Conservation (phyloP, 345 rosid genomes). For the Citrus inodora region DNA sequence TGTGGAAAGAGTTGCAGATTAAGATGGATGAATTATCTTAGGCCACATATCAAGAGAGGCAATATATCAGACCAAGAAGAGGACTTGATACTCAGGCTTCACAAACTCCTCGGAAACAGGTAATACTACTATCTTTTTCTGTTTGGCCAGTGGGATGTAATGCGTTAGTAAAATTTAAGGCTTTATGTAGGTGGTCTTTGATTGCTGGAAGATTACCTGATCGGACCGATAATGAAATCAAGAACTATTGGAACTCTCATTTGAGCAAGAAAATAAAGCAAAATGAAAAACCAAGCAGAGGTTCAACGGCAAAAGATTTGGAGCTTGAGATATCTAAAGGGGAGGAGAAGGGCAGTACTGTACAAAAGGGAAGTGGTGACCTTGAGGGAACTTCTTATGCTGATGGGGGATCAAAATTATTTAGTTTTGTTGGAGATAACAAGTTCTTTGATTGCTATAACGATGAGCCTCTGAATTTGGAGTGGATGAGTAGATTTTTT, state of each 20-base stretch:
- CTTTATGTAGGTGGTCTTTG: slow-evolving; percentile 45
- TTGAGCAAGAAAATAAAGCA: slow-evolving; percentile 41
- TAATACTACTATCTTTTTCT: neutral
- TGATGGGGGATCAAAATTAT: slow-evolving; percentile 5
- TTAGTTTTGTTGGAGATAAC: slow-evolving; percentile 9
- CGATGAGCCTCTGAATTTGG: slow-evolving; percentile 36
- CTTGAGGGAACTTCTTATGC: slow-evolving; percentile 3
- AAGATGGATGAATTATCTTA: slow-evolving; percentile 61
- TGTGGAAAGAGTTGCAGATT: slow-evolving; percentile 60
- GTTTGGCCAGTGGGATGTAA: neutral
- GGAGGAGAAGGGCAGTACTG: neutral
- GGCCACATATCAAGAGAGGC: slow-evolving; percentile 60
- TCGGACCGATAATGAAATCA: slow-evolving; percentile 51
- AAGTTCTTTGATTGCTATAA: slow-evolving; percentile 19
- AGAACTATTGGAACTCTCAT: slow-evolving; percentile 57
- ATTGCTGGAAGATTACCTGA: slow-evolving; percentile 58
- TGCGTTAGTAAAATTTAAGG: neutral
- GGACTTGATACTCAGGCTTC: slow-evolving; percentile 51
- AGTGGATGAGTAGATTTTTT: slow-evolving; percentile 40
- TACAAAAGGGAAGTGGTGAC: neutral
- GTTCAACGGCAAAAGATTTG: neutral
- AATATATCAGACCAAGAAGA: slow-evolving; percentile 56
- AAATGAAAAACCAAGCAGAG: slow-evolving; percentile 19
- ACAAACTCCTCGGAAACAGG: slow-evolving; percentile 60
- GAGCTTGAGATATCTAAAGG: slow-evolving; percentile 2